These are phyloP conservation scores for Aspergillus udagawae DNA, from an alignment of 2,329 filamentous ascomycete genomes.

Conservation along the genomic window DNA sequence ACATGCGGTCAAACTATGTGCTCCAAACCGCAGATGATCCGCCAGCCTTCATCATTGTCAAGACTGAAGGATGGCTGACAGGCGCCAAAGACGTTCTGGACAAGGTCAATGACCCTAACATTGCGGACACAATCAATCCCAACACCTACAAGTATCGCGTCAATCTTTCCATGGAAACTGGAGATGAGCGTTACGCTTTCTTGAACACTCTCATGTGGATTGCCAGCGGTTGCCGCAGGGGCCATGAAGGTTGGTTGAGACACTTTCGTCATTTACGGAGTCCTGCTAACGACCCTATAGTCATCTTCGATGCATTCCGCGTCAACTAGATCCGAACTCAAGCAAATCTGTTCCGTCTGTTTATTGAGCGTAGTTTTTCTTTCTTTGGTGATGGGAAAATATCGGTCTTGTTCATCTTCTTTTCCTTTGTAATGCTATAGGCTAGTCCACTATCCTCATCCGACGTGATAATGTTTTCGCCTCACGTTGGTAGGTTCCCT, in stretches of 20 bases:
- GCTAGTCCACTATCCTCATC: not conserved
- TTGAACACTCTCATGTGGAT: slow-evolving; percentile 50
- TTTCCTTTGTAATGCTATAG: not conserved
- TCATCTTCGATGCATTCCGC: slow-evolving; percentile 26
- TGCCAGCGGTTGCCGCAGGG: slow-evolving; percentile 46
- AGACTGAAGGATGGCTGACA: slow-evolving; percentile 46
- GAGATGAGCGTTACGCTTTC: slow-evolving; percentile 48
- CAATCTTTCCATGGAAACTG: slow-evolving; percentile 47
- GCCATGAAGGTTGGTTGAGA: slow-evolving; percentile 39
- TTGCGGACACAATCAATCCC: slow-evolving; percentile 46
- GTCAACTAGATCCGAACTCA: slow-evolving; percentile 17
- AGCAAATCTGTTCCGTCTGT: slow-evolving; percentile 17
- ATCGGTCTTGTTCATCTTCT: slow-evolving; percentile 8
- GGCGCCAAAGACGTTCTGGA: slow-evolving; percentile 48
- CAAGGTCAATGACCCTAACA: slow-evolving; percentile 42
- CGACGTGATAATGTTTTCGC: not conserved
- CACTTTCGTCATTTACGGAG: not conserved
- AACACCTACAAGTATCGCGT: slow-evolving; percentile 48
- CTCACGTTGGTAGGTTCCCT: not conserved
- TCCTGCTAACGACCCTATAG: slow-evolving; percentile 13
- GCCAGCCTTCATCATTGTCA: slow-evolving; percentile 47
- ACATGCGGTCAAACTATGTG: slow-evolving; percentile 43
- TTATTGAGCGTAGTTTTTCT: slow-evolving; percentile 21
- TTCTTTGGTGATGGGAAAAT: slow-evolving; percentile 19
- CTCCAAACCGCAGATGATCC: slow-evolving; percentile 51